Evolutionary conservation across 1,284 basidiomycete genomes (phyloP), one percentile per base, ranked within the genome.

Genomic region (Lentinus polychrous): DNA sequence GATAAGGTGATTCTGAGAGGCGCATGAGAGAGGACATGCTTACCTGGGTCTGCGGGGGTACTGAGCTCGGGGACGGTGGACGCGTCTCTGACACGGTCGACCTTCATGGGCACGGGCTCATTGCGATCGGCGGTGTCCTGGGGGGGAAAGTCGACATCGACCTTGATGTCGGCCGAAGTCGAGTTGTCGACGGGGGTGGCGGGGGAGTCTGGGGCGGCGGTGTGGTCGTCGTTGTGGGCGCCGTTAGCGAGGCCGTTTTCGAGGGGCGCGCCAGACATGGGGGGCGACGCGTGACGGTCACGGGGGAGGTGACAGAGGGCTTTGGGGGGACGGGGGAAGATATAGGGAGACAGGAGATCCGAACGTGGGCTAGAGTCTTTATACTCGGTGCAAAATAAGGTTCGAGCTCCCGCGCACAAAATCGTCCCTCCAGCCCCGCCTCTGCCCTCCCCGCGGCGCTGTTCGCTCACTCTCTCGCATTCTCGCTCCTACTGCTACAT

Each of bases 381-480:
- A 84, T 85, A 85, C 78, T 71, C 73, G 71, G 71, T 66, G 69
- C 70, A 75, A 84, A 75, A 79, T 83, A 84, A 84, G 78, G 80
- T 83, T 85, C 80, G 80, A 80, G 81, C 79, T 79, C 79, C 78
- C 72, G 75, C 77, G 76, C 78, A 78, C 72, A 76, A 78, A 73
- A 52, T 36, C 53, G 41, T 43, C 48, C 55, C 45, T 57, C 50
- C 58, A 52, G 53, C 54, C 49, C 55, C 46, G 52, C 55, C 55
- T 53, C 55, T 57, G 43, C 43, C 50, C 37, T 53, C 51, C 47
- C 49, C 43, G 34, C 49, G 44, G 42, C 32, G 46, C 51, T 18
- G 45, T 37, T 20, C 32, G 2, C 15, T 32, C 34, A 40, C 52
- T 43, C 48, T 49, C 32, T 31, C 46, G 47, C 48, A 34, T 49